A percentile compares a stretch with the other conserved stretches of the same genome.
These are phyloP conservation scores for Phylloporus rhodoxanthus DNA, from an alignment of 768 basidiomycete species.

Conservation along the genomic window DNA sequence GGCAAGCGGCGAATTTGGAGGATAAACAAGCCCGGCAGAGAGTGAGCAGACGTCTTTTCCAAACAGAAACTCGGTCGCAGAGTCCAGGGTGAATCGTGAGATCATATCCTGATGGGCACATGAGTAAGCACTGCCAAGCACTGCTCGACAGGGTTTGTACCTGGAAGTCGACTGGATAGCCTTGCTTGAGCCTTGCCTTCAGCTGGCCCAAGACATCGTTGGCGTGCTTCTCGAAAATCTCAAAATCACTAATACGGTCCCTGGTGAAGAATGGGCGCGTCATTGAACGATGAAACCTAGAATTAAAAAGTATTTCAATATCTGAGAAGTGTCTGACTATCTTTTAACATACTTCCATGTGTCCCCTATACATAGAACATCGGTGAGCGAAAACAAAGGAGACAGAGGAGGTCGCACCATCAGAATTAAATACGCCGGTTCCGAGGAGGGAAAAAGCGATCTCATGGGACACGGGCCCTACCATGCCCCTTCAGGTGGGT, in stretches of 20 bases:
- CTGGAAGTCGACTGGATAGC: slow-evolving; percentile 54
- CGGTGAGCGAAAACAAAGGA: neutral
- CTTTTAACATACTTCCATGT: slow-evolving; percentile 48
- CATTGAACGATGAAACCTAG: slow-evolving; percentile 54
- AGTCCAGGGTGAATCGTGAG: slow-evolving; percentile 54
- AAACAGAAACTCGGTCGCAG: slow-evolving; percentile 55
- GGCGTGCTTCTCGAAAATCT: slow-evolving; percentile 48
- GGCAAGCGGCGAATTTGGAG: slow-evolving; percentile 22
- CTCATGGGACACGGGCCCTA: slow-evolving; percentile 7
- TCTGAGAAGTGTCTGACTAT: neutral
- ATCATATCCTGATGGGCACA: slow-evolving; percentile 40
- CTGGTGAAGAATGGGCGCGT: slow-evolving; percentile 57
- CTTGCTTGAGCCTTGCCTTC: slow-evolving; percentile 38
- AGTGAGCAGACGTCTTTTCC: slow-evolving; percentile 43
- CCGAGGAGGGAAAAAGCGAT: slow-evolving; percentile 38
- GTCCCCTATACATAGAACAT: slow-evolving; percentile 36
- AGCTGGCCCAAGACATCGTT: slow-evolving; percentile 42
- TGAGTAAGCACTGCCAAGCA: neutral
- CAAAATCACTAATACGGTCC: slow-evolving; percentile 49
- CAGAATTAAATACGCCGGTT: slow-evolving; percentile 55
- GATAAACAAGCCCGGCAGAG: slow-evolving; percentile 44
- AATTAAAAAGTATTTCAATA: neutral
- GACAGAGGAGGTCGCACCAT: slow-evolving; percentile 31
- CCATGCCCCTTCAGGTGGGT: neutral
- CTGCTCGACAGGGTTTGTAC: slow-evolving; percentile 19